Conservation (phyloP, 2,329 filamentous ascomycete genomes). For the Claviceps fusiformis region DNA sequence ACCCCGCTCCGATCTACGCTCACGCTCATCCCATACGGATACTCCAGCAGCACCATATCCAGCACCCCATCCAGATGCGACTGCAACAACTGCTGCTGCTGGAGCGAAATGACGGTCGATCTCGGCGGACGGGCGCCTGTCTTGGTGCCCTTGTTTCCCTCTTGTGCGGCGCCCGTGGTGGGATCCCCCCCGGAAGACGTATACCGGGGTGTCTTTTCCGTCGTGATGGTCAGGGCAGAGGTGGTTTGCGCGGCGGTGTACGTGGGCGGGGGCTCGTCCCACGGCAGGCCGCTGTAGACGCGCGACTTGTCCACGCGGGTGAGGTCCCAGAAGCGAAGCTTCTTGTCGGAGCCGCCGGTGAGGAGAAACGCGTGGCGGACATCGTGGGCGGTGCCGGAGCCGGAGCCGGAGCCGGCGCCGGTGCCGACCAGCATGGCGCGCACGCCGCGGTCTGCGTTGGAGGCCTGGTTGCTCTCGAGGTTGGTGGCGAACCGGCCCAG, state of each 20-base stretch:
- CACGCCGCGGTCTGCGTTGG: constrained; percentile 51
- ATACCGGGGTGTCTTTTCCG: constrained; percentile 42
- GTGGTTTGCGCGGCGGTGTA: constrained; percentile 54
- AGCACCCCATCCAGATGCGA: constrained; percentile 79
- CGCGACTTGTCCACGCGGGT: constrained; percentile 62
- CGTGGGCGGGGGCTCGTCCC: constrained; percentile 57
- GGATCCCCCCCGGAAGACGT: constrained; percentile 12
- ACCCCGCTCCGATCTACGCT: constrained; percentile 81
- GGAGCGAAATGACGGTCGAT: constrained; percentile 72
- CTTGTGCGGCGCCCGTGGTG: background rate
- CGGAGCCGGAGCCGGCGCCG: constrained; percentile 55
- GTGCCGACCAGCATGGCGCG: constrained; percentile 58
- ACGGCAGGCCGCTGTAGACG: constrained; percentile 65
- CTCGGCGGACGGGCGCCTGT: constrained; percentile 39
- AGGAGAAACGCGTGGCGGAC: constrained; percentile 72
- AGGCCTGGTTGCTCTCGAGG: constrained; percentile 46
- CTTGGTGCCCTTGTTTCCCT: constrained; percentile 12
- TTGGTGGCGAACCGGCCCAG: constrained; percentile 70
- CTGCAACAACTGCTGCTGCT: constrained; percentile 75
- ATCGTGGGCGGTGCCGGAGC: constrained; percentile 55
- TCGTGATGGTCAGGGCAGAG: constrained; percentile 50
- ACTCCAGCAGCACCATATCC: constrained; percentile 78
- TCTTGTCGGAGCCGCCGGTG: constrained; percentile 79
- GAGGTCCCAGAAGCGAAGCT: constrained; percentile 88
- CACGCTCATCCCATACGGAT: constrained; percentile 84